Conservation (phyloP, 192 early-diverging fungal genomes). For the Rhizophagus prolifer region DNA sequence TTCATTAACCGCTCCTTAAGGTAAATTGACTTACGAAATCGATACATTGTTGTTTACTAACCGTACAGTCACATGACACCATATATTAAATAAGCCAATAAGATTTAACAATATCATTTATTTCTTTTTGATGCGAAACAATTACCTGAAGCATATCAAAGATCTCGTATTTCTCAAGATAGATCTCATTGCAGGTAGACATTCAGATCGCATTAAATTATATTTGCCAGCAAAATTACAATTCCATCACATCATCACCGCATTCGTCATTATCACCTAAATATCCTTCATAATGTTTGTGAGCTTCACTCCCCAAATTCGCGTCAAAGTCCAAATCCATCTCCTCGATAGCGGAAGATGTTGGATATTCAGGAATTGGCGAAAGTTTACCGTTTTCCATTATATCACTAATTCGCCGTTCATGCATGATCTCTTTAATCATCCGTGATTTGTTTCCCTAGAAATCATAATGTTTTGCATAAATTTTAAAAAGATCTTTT, state of each 20-base stretch:
- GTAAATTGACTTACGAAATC: too few species aligned
- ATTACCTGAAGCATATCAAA: too few species aligned
- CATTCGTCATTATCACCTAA: not conserved
- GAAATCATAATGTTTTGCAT: not conserved
- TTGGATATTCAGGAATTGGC: not conserved
- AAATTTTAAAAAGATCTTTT: not conserved
- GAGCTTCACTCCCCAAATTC: not conserved
- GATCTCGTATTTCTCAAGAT: too few species aligned
- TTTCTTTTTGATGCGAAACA: too few species aligned
- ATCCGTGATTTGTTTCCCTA: not conserved
- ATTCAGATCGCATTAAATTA: too few species aligned
- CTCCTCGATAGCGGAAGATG: not conserved
- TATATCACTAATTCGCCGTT: not conserved
- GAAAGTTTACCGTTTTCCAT: not conserved
- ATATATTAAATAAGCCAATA: too few species aligned
- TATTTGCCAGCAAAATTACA: not conserved
- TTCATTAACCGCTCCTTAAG: too few species aligned
- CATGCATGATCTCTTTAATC: not conserved
- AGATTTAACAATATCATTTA: too few species aligned
- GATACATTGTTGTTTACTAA: too few species aligned
- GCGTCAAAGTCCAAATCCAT: slow-evolving; percentile 4
- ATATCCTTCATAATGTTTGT: slow-evolving; percentile 1
- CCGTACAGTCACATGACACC: too few species aligned
- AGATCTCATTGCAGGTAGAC: too few species aligned
- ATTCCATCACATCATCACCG: slow-evolving; percentile 11